Evolutionary conservation across 192 early-diverging fungal species (phyloP).

Genomic region (Dimargaris cristalligena): DNA sequence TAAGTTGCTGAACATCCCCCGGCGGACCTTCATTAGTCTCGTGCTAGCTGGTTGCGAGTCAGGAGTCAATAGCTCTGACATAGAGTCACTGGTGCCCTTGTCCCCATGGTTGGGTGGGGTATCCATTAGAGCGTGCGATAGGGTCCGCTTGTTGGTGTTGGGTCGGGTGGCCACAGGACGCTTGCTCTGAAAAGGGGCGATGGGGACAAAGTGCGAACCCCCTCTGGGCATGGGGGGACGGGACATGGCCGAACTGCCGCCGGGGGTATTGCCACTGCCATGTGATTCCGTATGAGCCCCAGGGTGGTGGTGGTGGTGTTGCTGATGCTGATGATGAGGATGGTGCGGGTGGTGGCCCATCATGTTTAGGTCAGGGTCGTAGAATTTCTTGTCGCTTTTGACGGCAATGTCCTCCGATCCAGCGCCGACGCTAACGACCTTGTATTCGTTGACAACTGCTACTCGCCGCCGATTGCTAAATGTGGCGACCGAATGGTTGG

Average conservation of each 20-base stretch:
- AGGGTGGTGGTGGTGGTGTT: background rate
- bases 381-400: constrained; percentile 29
- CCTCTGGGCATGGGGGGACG: too few species aligned
- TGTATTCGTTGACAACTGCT: constrained; percentile 31
- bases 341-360: too few species aligned
- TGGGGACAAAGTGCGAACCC: constrained; percentile 4
- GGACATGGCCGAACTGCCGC: background rate
- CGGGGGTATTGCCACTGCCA: background rate
- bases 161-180: background rate
- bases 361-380: constrained; percentile 15
- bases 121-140: background rate
- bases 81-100: background rate
- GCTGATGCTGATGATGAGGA: too few species aligned
- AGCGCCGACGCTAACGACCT: constrained; percentile 19
- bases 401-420: constrained; percentile 25
- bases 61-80: background rate
- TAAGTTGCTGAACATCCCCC: background rate
- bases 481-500: constrained; percentile 22
- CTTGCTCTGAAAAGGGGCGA: background rate
- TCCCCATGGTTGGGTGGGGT: background rate
- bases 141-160: background rate
- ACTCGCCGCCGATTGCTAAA: constrained; percentile 20
- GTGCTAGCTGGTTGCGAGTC: background rate
- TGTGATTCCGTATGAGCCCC: too few species aligned
- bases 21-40: background rate